These are phyloP conservation scores for Sesbania bispinosa DNA, from an alignment of 306 rosid species.

Conservation along the genomic window DNA sequence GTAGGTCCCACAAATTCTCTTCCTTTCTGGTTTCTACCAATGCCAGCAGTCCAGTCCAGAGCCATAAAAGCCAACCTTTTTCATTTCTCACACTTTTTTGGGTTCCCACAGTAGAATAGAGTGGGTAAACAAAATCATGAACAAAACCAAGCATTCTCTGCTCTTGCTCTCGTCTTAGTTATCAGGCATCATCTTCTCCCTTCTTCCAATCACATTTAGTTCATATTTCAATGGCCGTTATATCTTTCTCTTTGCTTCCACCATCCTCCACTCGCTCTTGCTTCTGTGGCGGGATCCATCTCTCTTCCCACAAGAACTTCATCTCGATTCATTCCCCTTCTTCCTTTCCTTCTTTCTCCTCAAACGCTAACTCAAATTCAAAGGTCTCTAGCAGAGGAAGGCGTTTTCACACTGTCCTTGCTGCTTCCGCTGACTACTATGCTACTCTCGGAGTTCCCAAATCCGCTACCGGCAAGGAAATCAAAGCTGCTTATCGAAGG, in stretches of 20 bases:
- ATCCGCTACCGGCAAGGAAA: constrained; percentile 77
- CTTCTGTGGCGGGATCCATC: constrained; percentile 41
- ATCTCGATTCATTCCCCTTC: constrained; percentile 35
- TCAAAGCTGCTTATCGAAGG: constrained; percentile 89
- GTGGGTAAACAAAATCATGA: constrained; percentile 16
- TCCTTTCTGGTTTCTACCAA: neutral
- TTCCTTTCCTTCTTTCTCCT: constrained; percentile 17
- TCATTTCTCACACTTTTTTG: neutral
- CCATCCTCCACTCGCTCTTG: constrained; percentile 39
- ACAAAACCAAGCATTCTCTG: neutral
- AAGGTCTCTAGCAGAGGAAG: constrained; percentile 33
- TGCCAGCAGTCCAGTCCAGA: neutral
- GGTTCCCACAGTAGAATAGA: neutral
- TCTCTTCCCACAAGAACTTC: constrained; percentile 48
- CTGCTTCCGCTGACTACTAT: constrained; percentile 85
- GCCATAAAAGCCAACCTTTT: constrained; percentile 1
- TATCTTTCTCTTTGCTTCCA: constrained; percentile 50
- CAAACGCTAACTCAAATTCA: constrained; percentile 8
- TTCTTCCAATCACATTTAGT: neutral
- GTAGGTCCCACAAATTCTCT: constrained; percentile 24
- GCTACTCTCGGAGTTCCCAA: constrained; percentile 82
- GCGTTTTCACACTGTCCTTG: constrained; percentile 44
- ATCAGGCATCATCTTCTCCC: neutral
- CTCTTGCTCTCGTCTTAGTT: neutral
- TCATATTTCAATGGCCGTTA: constrained; percentile 52